Evolutionary conservation across 2,329 filamentous ascomycete genomes (phyloP).

Genomic region (Penicillium concentricum): DNA sequence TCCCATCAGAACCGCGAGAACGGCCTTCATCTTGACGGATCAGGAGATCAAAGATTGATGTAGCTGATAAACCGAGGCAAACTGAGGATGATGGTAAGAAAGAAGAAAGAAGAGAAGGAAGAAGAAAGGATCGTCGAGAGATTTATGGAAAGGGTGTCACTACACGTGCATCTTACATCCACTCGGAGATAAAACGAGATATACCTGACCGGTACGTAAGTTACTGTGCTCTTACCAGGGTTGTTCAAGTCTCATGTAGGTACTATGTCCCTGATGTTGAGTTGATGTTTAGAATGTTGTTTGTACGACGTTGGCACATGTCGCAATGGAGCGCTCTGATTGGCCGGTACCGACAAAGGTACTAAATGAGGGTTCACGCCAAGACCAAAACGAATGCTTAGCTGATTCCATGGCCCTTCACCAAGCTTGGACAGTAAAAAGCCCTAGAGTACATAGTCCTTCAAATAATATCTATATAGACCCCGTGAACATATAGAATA

Average conservation of each 20-base stretch:
- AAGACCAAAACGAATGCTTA: neutral
- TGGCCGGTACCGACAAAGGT: neutral
- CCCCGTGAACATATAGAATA: neutral
- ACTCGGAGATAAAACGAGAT: neutral
- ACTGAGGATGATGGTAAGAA: neutral
- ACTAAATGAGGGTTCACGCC: neutral
- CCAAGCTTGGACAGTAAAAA: too few species aligned
- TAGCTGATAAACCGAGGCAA: neutral
- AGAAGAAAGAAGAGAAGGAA: neutral
- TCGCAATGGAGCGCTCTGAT: neutral
- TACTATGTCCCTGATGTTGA: neutral
- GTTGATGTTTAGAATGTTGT: neutral
- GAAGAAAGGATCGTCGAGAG: neutral
- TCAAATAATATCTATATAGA: neutral
- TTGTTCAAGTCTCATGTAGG: neutral
- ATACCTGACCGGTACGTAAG: neutral
- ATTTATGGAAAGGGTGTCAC: neutral
- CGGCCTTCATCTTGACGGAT: constrained; percentile 46
- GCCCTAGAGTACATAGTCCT: neutral
- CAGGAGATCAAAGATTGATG: neutral
- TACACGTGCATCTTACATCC: neutral
- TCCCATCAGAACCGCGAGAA: constrained; percentile 21
- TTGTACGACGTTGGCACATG: constrained; percentile 1
- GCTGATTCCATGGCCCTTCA: neutral
- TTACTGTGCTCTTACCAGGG: neutral